A percentile compares a stretch with the other conserved stretches of the same genome.
Conservation (phyloP, 2,329 filamentous ascomycete species). For the Lasiodiplodia theobromae region DNA sequence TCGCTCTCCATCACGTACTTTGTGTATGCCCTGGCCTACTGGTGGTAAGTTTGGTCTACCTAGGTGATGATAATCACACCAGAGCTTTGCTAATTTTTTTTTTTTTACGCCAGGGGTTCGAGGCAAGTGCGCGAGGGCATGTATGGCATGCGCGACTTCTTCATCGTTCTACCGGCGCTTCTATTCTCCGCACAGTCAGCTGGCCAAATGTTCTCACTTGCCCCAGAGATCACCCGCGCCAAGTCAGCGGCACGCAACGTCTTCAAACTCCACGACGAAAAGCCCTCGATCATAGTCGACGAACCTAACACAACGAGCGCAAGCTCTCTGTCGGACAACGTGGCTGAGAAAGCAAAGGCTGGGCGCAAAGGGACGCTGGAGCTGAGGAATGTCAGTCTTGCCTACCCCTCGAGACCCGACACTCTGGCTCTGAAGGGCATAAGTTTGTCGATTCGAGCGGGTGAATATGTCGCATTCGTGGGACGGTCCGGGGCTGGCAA, state of each 20-base stretch:
- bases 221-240: conserved; percentile 54
- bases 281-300: conserved; percentile 47
- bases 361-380: conserved; percentile 39
- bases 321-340: conserved; percentile 32
- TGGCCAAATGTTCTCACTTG: conserved; percentile 56
- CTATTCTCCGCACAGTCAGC: conserved; percentile 56
- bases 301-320: neutral
- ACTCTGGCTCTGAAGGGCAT: conserved; percentile 47
- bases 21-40: conserved; percentile 58
- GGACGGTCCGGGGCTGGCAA: conserved; percentile 56
- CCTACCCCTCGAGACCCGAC: conserved; percentile 42
- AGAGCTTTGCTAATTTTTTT: conserved; percentile 5
- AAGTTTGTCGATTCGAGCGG: conserved; percentile 47
- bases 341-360: conserved; percentile 49
- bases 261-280: conserved; percentile 50
- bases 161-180: conserved; percentile 54
- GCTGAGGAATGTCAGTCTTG: conserved; percentile 43
- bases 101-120: conserved; percentile 39
- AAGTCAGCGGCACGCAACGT: conserved; percentile 54
- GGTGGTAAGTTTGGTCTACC: conserved; percentile 47
- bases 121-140: conserved; percentile 52
- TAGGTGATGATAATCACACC: neutral
- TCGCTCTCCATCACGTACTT: conserved; percentile 56
- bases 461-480: conserved; percentile 51
- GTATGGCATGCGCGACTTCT: conserved; percentile 52